Base-by-base conservation (phyloP, 768 basidiomycete species). In the Suillus occidentalis region DNA sequence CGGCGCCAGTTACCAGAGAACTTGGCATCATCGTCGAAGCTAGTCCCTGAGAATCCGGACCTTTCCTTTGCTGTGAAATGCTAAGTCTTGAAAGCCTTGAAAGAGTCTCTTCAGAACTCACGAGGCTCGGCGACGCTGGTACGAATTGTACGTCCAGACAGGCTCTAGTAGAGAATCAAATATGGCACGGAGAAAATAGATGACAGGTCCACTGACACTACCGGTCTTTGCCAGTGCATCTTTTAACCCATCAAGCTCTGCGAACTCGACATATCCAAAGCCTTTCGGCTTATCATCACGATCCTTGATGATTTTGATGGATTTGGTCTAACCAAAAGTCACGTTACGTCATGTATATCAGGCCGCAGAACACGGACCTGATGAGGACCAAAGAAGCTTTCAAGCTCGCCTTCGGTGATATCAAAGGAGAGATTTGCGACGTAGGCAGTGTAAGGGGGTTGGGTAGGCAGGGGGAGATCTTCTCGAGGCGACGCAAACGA, bases 211-310 rank as follows among this genome's bases (percentile, higher is more conserved):
- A 77, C 92, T 73, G 66, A 94, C 93, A 37, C 84, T 75, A 62
- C 91, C 92, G 31, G 82, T 85, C 78, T 87, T 90, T 25, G 82
- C 78, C 43, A 99, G 78, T 6, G 91, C 97, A 65, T 89, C 88
- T 78, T 96, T 96, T 60, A 99, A 79, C 56, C 87, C 89, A 22
- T 96, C 94, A 64, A 95, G 72, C 61, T 89, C 90, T n/a, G 83
- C 85, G 72, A 99, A 99, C 75, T 99, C 97, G 65, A 98, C 88
- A 75, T 99, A 99, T 40, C 97, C 97, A 78, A 98, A 99, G 1
- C 97, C 97, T 77, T 98, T 98, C 22, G 96, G 94, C 75, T 94
- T 95, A 58, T 96, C 95, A 61, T 96, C 95, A 65, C 87, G 85
- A 70, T 96, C 96, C 73, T 85, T 90, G 77, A 99, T 97, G 66